These are phyloP conservation scores for Neurospora cerealis DNA, from an alignment of 495 filamentous ascomycete genomes.

Conservation along the genomic window DNA sequence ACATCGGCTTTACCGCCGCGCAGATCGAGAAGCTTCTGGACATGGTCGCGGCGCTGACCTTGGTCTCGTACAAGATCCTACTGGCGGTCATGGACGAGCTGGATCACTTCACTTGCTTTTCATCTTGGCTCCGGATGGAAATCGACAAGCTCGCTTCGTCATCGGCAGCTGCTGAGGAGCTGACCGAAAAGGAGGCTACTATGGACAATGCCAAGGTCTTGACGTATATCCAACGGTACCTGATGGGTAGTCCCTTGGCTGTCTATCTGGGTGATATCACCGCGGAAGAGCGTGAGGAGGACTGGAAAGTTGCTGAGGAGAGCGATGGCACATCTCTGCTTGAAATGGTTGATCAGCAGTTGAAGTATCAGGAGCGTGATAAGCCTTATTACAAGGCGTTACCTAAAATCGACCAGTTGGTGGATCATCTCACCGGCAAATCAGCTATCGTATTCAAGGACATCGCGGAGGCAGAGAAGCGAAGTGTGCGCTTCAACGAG, in stretches of 20 bases:
- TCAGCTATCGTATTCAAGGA: conserved; percentile 35
- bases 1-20: conserved; percentile 50
- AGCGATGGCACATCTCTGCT: conserved; percentile 23
- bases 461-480: conserved; percentile 45
- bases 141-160: conserved; percentile 54
- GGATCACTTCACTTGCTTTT: conserved; percentile 67
- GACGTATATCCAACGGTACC: conserved; percentile 40
- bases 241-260: conserved; percentile 36
- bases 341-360: conserved; percentile 35
- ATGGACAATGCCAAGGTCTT: conserved; percentile 46
- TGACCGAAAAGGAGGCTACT: conserved; percentile 42
- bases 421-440: conserved; percentile 30
- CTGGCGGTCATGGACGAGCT: conserved; percentile 65
- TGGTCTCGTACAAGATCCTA: conserved; percentile 67
- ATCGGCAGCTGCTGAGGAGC: conserved; percentile 36
- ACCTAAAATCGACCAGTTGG: conserved; percentile 34
- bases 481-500: conserved; percentile 43
- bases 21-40: conserved; percentile 49
- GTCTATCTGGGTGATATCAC: conserved; percentile 29
- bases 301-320: conserved; percentile 20
- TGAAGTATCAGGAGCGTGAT: conserved; percentile 32
- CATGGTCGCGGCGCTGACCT: conserved; percentile 61
- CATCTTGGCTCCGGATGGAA: conserved; percentile 74
- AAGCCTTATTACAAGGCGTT: conserved; percentile 28
- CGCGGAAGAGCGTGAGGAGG: conserved; percentile 18